Evolutionary conservation across 2,329 filamentous ascomycete species (phyloP).

Genomic region (Bipolaris victoriae): DNA sequence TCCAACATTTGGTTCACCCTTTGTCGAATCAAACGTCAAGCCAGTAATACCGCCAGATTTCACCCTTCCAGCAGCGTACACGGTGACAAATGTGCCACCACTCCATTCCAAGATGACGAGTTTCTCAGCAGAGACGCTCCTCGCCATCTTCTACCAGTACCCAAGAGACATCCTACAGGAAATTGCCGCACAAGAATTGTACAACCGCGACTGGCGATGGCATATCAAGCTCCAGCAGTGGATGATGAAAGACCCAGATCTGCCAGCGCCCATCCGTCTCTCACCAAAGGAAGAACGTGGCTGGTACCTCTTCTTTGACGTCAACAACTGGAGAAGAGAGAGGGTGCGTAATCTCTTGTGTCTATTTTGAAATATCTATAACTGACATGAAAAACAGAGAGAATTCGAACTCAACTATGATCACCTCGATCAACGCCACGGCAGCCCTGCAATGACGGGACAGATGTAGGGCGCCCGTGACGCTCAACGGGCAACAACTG

Average conservation of each 20-base stretch:
- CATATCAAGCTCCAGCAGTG: conserved; percentile 61
- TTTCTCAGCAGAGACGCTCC: conserved; percentile 69
- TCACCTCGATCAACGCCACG: conserved; percentile 55
- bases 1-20: conserved; percentile 68
- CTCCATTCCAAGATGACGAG: conserved; percentile 63
- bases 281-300: conserved; percentile 58
- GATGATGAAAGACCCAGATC: conserved; percentile 61
- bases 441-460: conserved; percentile 40
- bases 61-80: conserved; percentile 67
- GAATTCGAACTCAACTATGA: conserved; percentile 61
- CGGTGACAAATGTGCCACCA: conserved; percentile 69
- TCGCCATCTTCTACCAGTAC: conserved; percentile 73
- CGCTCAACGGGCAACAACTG: not conserved
- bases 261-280: conserved; percentile 52
- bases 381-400: conserved; percentile 46
- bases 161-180: conserved; percentile 70
- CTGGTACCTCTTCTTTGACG: conserved; percentile 62
- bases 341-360: conserved; percentile 44
- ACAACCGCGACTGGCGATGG: conserved; percentile 60
- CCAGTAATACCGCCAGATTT: conserved; percentile 67
- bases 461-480: conserved; percentile 25
- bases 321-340: conserved; percentile 59
- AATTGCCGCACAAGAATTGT: conserved; percentile 67
- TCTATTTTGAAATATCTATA: not conserved
- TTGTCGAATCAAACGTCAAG: conserved; percentile 63